Base-by-base conservation (phyloP, 2,329 filamentous ascomycete genomes). In the Neonectria sp. region DNA sequence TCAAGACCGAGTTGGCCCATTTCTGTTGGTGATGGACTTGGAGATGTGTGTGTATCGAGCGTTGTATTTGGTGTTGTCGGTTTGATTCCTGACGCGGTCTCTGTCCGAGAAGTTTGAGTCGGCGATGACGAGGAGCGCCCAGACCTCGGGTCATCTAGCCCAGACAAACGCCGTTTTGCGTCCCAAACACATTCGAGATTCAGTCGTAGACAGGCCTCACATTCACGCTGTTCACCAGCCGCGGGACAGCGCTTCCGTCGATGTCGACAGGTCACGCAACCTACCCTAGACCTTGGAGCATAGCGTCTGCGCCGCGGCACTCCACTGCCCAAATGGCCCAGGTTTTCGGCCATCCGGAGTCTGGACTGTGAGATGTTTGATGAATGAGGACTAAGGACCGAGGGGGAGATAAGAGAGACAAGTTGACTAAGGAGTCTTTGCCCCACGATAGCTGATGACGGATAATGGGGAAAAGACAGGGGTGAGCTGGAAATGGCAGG, bases 221-320 rank as follows among this genome's bases (percentile, higher is more conserved):
- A 67, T 8, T 58, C 59, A 5, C 56, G 56, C 31, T 31, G 29
- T 12, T n/a, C 55, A 8, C 21, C 48, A 15, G 33, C 55, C 3
- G 33, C 49, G 7, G 33, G 24, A 46, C 65, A 70, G 9, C 67
- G 53, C 45, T 67, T 67, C 40, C 63, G 59, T 52, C 63, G 60
- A 5, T 52, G 65, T 6, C 68, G 65, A 46, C 68, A 68, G 29
- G 63, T 66, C 4, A 66, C 37, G 21, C 68, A 70, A 15, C 68
- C 68, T 17, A 25, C 21, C 7, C 56, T 31, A 12, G 61, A 57
- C 9, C 65, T 53, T 1, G 61, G 57, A 24, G 62, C 52, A 35
- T 58, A 65, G 13, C 57, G 49, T 12, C 61, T 46, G 24, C 53
- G 55, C 35, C 90, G 37, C 13, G 40, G 52, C 24, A 9, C 52